Percentiles rank a stretch among this genome's conserved stretches.
Evolutionary conservation across 129 eudicot species (phyloP).

Genomic region (Flaveria brownii): DNA sequence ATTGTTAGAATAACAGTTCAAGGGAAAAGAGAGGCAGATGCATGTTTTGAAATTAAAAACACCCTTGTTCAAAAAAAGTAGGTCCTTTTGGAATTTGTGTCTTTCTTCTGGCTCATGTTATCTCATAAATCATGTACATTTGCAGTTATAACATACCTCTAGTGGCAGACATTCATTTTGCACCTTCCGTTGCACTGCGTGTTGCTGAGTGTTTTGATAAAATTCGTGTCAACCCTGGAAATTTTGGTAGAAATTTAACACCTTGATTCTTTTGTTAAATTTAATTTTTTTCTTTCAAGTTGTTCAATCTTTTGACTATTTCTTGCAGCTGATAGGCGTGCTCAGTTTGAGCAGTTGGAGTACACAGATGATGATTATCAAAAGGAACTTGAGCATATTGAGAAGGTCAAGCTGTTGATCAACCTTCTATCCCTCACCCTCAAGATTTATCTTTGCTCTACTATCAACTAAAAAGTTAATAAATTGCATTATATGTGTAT

Average conservation of each 20-base stretch:
- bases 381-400: slow-evolving; percentile 94
- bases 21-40: slow-evolving; percentile 96
- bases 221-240: slow-evolving; percentile 98
- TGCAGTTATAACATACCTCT: slow-evolving; percentile 96
- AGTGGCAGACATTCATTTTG: slow-evolving; percentile 97
- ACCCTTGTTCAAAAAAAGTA: slow-evolving; percentile 93
- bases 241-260: slow-evolving; percentile 61
- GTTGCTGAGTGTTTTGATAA: slow-evolving; percentile 98
- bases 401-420: slow-evolving; percentile 52
- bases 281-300: background rate
- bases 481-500: background rate
- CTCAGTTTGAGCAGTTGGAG: slow-evolving; percentile 87
- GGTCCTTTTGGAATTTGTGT: slow-evolving; percentile 16
- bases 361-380: slow-evolving; percentile 95
- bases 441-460: slow-evolving; percentile 9
- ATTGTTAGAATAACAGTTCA: slow-evolving; percentile 91
- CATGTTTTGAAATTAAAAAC: slow-evolving; percentile 90
- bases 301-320: slow-evolving; percentile 20
- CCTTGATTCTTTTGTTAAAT: background rate
- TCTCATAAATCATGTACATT: slow-evolving; percentile 17
- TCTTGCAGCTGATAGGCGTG: slow-evolving; percentile 89
- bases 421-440: slow-evolving; percentile 10
- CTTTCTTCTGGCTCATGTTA: background rate
- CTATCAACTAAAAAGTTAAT: background rate
- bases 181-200: slow-evolving; percentile 88